Evolutionary conservation across 75 land plant genomes (phyloP), one percentile per base, ranked within the genome.

Genomic region (Ceratopteris richardii): DNA sequence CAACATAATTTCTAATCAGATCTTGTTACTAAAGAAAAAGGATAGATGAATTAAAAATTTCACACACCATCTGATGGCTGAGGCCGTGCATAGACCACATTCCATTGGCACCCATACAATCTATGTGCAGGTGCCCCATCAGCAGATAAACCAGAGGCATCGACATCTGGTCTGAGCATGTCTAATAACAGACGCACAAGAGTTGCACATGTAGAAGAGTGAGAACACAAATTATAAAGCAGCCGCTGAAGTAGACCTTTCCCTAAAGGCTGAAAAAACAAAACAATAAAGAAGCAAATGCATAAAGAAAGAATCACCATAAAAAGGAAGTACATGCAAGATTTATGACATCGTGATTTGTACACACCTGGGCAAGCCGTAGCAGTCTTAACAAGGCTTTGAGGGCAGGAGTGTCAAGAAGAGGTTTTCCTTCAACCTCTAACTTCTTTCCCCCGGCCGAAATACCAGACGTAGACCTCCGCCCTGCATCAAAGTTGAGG

Each of bases 321-420:
- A 52, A 2, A 18, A 52, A 3, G 28, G 4, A 14, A 52, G 5
- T 52, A 26, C 54, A 52, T 7, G 7, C 7, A 33, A 33, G 37
- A 33, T 4, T 33, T 3, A 33, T 9, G 7, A 33, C 3, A 33
- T 33, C n/a, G 11, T 54, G 27, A 27, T 25, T 2, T 33, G 37
- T 33, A n/a, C 62, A 48, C 67, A 95, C 99, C 97, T 95, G 92
- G 33, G 88, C 96, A 48, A 95, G 39, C 26, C 96, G 65, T 21
- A 95, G 62, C 1, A 95, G 84, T 21, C 96, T 74, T 24, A 95
- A 68, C 69, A 95, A 60, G 10, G 86, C 90, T 73, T 78, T 81
- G 70, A 95, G 69, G 27, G 85, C 81, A 65, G 65, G 65, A 23
- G 77, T 67, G 74, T 86, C 92, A 48, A 95, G 63, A 54, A 95